Evolutionary conservation across 2,329 filamentous ascomycete species (phyloP).

Genomic region (Penicillium sp.): DNA sequence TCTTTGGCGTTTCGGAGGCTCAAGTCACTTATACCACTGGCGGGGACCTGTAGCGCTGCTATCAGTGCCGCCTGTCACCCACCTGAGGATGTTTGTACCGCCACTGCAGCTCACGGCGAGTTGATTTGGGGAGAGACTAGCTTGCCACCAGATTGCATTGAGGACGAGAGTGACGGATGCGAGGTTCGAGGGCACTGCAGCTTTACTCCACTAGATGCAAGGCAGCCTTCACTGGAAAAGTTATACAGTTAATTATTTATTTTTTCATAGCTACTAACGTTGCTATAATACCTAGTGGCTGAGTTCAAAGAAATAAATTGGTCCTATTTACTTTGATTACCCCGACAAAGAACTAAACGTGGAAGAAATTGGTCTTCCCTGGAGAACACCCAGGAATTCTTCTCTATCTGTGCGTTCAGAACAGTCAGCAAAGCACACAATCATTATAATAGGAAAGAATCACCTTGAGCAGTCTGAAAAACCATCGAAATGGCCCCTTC

Average conservation of each 20-base stretch:
- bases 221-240: too few species aligned
- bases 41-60: constrained; percentile 28
- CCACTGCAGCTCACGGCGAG: background rate
- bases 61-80: constrained; percentile 32
- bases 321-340: background rate
- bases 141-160: background rate
- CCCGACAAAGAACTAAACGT: background rate
- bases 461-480: constrained; percentile 27
- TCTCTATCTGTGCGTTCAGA: constrained; percentile 13
- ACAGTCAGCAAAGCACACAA: background rate
- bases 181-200: background rate
- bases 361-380: background rate
- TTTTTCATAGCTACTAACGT: too few species aligned
- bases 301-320: background rate
- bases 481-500: constrained; percentile 26
- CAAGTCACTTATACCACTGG: constrained; percentile 29
- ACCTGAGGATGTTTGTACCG: background rate
- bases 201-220: background rate
- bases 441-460: background rate
- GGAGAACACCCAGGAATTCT: constrained; percentile 19
- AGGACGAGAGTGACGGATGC: too few species aligned
- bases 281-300: background rate
- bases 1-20: constrained; percentile 15
- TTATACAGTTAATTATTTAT: too few species aligned
- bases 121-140: constrained; percentile 4